These are phyloP conservation scores for Fusarium coicis DNA, from an alignment of 2,329 filamentous ascomycete genomes.

Conservation along the genomic window DNA sequence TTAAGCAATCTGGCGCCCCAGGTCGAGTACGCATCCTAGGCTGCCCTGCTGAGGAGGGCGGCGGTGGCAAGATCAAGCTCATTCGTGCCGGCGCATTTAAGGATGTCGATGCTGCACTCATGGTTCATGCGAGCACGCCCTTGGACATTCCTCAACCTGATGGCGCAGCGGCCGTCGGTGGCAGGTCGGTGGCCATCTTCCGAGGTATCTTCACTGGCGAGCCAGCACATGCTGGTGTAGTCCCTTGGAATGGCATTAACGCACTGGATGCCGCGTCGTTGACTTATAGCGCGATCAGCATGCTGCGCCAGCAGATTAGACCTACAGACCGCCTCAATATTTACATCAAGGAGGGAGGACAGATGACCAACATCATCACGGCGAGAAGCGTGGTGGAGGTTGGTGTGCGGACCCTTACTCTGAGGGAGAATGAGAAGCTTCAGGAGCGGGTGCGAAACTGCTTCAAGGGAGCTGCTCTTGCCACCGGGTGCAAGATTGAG, in stretches of 20 bases:
- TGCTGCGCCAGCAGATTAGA: neutral
- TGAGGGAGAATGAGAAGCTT: neutral
- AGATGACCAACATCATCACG: neutral
- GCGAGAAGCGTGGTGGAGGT: neutral
- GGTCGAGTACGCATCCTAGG: neutral
- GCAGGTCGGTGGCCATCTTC: neutral
- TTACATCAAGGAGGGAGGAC: neutral
- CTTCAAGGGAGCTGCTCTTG: neutral
- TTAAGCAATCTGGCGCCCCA: neutral
- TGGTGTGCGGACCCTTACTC: neutral
- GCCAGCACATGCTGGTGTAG: neutral
- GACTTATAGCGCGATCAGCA: neutral
- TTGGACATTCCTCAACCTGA: neutral
- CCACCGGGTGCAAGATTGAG: neutral
- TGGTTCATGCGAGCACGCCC: neutral
- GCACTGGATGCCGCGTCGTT: neutral
- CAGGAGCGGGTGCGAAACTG: neutral
- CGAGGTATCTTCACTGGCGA: neutral
- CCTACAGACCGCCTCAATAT: neutral
- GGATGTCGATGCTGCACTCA: neutral
- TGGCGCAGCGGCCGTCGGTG: neutral
- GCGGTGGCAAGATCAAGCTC: neutral
- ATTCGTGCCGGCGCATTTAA: neutral
- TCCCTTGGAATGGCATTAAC: neutral
- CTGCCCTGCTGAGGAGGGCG: neutral